Evolutionary conservation across 1,139 yeast species (phyloP).

Genomic region (Komagataea norvegica): DNA sequence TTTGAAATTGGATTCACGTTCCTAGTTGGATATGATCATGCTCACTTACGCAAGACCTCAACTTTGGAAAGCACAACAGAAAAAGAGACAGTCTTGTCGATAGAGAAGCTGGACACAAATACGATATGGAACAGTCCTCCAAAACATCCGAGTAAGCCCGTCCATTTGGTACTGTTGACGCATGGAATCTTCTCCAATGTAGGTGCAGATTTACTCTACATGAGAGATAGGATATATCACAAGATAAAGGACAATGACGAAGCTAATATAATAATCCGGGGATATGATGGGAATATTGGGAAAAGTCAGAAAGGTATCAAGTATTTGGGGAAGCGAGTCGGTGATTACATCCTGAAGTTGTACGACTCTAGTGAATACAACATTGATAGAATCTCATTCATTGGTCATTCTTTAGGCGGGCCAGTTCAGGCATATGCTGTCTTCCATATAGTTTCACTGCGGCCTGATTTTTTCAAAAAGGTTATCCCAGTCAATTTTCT

Average conservation of each 20-base stretch:
- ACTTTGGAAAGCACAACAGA: background rate
- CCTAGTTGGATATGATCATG: slow-evolving; percentile 26
- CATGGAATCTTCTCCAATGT: slow-evolving; percentile 67
- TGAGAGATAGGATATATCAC: slow-evolving; percentile 52
- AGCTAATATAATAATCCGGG: slow-evolving; percentile 49
- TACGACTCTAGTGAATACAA: slow-evolving; percentile 35
- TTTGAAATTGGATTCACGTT: slow-evolving; percentile 32
- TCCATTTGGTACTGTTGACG: slow-evolving; percentile 55
- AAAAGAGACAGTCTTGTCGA: slow-evolving; percentile 26
- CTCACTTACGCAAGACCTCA: slow-evolving; percentile 13
- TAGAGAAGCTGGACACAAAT: slow-evolving; percentile 41
- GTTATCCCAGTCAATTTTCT: slow-evolving; percentile 53
- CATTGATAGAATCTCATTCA: slow-evolving; percentile 50
- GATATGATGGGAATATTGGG: slow-evolving; percentile 54
- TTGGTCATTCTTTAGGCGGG: slow-evolving; percentile 65
- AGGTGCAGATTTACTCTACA: slow-evolving; percentile 57
- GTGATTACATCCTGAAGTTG: slow-evolving; percentile 48
- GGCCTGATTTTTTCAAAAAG: slow-evolving; percentile 49
- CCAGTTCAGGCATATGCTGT: slow-evolving; percentile 60
- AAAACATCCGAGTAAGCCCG: slow-evolving; percentile 38
- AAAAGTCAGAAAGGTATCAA: slow-evolving; percentile 60
- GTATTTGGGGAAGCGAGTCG: slow-evolving; percentile 56
- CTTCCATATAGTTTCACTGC: slow-evolving; percentile 44
- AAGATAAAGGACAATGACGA: slow-evolving; percentile 24
- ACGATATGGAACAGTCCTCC: slow-evolving; percentile 51